Evolutionary conservation across 2,329 filamentous ascomycete species (phyloP).

Genomic region (Ceratocystis cubensis): DNA sequence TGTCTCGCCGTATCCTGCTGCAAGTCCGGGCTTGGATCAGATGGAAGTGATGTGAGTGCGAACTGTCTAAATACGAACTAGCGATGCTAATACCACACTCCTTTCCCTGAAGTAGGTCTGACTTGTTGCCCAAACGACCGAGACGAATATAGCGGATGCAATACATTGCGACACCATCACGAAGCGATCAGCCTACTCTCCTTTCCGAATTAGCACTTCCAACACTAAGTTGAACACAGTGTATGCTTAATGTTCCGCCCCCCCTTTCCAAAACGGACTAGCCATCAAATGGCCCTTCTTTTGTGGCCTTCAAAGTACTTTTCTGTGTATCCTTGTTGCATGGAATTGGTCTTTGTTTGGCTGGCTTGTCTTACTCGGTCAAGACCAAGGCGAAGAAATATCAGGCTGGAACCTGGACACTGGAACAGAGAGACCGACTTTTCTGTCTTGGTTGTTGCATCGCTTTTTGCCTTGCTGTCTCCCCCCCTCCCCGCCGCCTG

Average conservation of each 20-base stretch:
- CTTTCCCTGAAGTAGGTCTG: background rate
- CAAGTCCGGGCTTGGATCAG: background rate
- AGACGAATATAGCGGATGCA: background rate
- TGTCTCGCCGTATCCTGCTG: background rate
- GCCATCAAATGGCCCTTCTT: background rate
- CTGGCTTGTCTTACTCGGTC: background rate
- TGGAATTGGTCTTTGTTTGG: background rate
- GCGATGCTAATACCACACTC: background rate
- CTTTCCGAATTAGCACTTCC: background rate
- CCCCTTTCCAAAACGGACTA: background rate
- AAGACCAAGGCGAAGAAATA: background rate
- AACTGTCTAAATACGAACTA: background rate
- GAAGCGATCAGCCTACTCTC: background rate
- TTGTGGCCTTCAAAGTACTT: background rate
- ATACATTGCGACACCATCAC: background rate
- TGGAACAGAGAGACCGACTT: background rate
- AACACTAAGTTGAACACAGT: background rate
- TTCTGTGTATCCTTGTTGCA: background rate
- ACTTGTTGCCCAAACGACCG: background rate
- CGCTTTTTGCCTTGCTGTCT: background rate
- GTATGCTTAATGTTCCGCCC: background rate
- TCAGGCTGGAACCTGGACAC: background rate
- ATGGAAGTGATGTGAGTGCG: background rate
- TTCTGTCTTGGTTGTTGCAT: background rate
- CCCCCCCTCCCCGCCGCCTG: background rate